Conservation (phyloP, 116 monocot genomes). For the Phalaenopsis hybrid region DNA sequence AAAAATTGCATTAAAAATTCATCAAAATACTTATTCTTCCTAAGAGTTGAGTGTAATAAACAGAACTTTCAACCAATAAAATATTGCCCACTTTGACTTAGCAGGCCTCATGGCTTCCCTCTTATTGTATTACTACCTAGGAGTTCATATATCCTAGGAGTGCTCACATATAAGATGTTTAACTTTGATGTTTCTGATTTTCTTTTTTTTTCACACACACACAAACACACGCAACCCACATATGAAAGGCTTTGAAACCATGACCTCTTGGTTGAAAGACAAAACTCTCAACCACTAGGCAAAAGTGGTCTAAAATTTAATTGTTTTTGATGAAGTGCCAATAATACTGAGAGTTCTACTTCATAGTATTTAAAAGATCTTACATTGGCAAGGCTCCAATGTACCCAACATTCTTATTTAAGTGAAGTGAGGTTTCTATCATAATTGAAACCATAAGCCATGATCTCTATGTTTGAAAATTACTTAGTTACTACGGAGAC, state of each 20-base stretch:
- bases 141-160: neutral
- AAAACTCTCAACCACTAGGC: too few species aligned
- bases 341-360: neutral
- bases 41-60: neutral
- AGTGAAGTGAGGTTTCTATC: neutral
- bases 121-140: neutral
- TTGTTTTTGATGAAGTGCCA: neutral
- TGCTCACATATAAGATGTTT: neutral
- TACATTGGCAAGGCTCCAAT: neutral
- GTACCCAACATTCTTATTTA: neutral
- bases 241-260: too few species aligned
- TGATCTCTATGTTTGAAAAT: neutral
- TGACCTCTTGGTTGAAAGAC: too few species aligned
- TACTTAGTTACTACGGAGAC: too few species aligned
- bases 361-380: neutral
- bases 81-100: neutral
- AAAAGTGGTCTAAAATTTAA: too few species aligned
- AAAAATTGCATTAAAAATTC: too few species aligned
- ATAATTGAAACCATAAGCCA: neutral
- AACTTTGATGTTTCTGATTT: neutral
- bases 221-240: too few species aligned
- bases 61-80: too few species aligned
- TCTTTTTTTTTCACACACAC: too few species aligned
- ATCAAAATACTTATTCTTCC: neutral
- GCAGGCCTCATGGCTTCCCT: neutral